Percentiles rank a stretch among this genome's conserved stretches.
These are phyloP conservation scores for Scolecobasidium constrictum DNA, from an alignment of 2,329 filamentous ascomycete genomes.

Conservation along the genomic window DNA sequence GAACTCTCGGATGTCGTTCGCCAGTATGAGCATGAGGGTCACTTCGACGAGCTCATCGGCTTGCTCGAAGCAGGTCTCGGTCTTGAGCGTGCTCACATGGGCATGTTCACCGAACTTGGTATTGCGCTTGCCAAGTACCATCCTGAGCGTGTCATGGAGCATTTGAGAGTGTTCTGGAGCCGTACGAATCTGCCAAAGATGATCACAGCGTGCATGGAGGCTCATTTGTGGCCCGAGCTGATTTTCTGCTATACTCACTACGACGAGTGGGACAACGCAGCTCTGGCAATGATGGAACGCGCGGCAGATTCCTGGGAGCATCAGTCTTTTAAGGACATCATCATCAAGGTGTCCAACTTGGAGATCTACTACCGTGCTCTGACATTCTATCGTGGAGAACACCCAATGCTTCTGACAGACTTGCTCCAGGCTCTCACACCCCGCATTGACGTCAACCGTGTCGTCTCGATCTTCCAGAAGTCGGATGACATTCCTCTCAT, in stretches of 20 bases:
- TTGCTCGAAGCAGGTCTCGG: slow-evolving; percentile 91
- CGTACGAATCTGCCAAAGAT: slow-evolving; percentile 97
- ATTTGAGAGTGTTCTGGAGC: slow-evolving; percentile 97
- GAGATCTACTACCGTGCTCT: slow-evolving; percentile 98
- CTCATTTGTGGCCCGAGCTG: slow-evolving; percentile 92
- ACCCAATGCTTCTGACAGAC: slow-evolving; percentile 91
- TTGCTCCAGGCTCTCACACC: slow-evolving; percentile 84
- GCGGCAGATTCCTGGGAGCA: slow-evolving; percentile 98
- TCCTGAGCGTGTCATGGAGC: slow-evolving; percentile 93
- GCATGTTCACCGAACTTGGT: slow-evolving; percentile 88
- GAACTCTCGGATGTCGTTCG: slow-evolving; percentile 86
- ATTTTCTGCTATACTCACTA: slow-evolving; percentile 98
- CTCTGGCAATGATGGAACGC: slow-evolving; percentile 94
- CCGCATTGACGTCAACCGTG: slow-evolving; percentile 93
- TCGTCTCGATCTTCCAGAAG: slow-evolving; percentile 98
- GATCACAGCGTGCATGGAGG: slow-evolving; percentile 86
- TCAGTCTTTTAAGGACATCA: slow-evolving; percentile 97
- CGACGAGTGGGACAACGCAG: slow-evolving; percentile 96
- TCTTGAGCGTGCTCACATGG: slow-evolving; percentile 87
- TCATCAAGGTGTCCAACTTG: slow-evolving; percentile 94
- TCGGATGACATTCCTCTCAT: slow-evolving; percentile 96
- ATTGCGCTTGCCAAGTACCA: slow-evolving; percentile 92
- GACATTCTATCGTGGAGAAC: slow-evolving; percentile 96
- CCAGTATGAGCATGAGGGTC: slow-evolving; percentile 93
- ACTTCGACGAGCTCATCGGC: slow-evolving; percentile 95